A percentile compares a stretch with the other conserved stretches of the same genome.
Conservation (phyloP, 345 rosid species). For the Cardamine resedifolia region DNA sequence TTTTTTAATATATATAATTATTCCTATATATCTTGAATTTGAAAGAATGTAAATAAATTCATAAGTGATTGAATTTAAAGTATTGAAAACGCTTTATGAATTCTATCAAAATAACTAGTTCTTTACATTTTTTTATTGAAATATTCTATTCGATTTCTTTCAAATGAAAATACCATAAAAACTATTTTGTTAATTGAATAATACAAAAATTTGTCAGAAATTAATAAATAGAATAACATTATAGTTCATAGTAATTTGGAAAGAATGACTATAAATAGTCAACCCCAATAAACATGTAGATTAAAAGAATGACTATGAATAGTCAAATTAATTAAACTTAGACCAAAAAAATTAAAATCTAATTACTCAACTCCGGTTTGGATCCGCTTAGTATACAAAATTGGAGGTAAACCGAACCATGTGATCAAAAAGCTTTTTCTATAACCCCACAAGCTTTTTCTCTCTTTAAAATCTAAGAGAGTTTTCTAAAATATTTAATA, state of each 20-base stretch:
- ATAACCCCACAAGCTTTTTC: constrained; percentile 27
- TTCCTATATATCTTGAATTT: background rate
- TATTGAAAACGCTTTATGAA: background rate
- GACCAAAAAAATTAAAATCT: too few relatives aligned
- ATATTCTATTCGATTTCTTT: background rate
- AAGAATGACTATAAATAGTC: background rate
- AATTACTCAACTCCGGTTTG: background rate
- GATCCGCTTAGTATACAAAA: background rate
- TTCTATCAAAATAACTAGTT: background rate
- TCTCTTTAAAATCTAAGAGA: constrained; percentile 28
- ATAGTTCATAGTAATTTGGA: background rate
- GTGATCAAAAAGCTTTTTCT: constrained; percentile 5
- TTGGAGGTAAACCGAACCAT: constrained; percentile 12
- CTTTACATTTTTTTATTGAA: background rate
- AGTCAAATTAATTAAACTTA: background rate
- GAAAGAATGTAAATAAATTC: background rate
- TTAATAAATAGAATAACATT: background rate
- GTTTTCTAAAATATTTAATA: constrained; percentile 17
- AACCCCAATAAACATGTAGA: background rate
- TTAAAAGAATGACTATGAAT: background rate
- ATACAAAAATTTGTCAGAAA: background rate
- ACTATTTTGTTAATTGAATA: too few relatives aligned
- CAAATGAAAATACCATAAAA: background rate
- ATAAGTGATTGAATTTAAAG: background rate
- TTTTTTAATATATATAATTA: too few relatives aligned